These are phyloP conservation scores for Craterostigma plantagineum DNA, from an alignment of 257 asterid species.

Conservation along the genomic window DNA sequence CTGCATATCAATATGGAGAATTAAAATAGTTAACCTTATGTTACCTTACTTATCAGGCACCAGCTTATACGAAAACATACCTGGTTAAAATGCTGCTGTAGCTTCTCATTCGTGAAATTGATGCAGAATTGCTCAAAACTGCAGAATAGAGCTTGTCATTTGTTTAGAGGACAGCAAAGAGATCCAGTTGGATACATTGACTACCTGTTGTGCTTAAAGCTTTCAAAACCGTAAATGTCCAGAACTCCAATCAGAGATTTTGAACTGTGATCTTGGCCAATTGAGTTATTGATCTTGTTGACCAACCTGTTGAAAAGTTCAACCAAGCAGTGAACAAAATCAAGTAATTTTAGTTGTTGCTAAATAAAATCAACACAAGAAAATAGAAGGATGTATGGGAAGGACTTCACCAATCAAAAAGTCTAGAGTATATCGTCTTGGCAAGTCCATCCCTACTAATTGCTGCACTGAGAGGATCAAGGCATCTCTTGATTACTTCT, in stretches of 20 bases:
- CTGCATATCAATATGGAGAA: constrained; percentile 32
- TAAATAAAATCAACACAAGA: constrained; percentile 6
- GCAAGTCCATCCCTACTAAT: constrained; percentile 94
- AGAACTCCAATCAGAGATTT: constrained; percentile 82
- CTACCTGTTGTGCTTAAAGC: constrained; percentile 92
- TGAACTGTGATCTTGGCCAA: constrained; percentile 76
- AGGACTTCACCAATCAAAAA: constrained; percentile 73
- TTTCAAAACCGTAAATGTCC: constrained; percentile 91
- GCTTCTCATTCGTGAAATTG: constrained; percentile 88
- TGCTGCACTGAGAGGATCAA: constrained; percentile 86
- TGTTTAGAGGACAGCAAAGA: constrained; percentile 11
- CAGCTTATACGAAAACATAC: constrained; percentile 17
- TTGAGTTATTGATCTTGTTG: constrained; percentile 75
- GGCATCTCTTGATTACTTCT: constrained; percentile 94
- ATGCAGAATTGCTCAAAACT: constrained; percentile 98
- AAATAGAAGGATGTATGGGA: constrained; percentile 5
- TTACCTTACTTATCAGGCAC: too few species aligned
- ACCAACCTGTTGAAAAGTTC: constrained; percentile 65
- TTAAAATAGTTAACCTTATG: constrained; percentile 5
- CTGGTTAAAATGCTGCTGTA: constrained; percentile 98
- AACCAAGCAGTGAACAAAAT: constrained; percentile 4
- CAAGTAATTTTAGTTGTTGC: constrained; percentile 7
- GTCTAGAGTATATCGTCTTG: constrained; percentile 78
- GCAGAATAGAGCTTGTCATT: constrained; percentile 20
- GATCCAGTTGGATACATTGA: background rate